Base-by-base conservation (phyloP, 345 rosid genomes). In the Salix caprea region DNA sequence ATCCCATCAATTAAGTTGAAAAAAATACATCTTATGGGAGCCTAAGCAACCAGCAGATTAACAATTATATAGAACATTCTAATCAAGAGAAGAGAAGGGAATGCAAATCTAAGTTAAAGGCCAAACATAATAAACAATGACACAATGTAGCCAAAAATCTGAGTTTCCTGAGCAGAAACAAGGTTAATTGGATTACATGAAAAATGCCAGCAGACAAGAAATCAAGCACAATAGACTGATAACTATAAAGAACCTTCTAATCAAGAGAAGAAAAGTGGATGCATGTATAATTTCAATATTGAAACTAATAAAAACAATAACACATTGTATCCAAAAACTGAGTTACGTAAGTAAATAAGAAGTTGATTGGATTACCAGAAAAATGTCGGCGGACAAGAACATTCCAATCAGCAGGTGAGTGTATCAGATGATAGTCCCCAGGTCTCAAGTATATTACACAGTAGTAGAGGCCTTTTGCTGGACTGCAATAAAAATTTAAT, bases 351-450 rank as follows among this genome's bases (percentile, higher is more conserved):
- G 66, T 65, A 56, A n/a, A 68, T 16, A 48, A 36, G 32, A 40
- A 16, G 67, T 4, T 24, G 23, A 50, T 9, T 12, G 72, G 73
- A 52, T 76, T 77, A 96, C 99, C 99, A 80, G 99, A 81, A 87
- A 96, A 96, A 79, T 93, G 99, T 12, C 98, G 89, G 72, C 96
- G 94, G 79, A 80, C 87, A 80, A 88, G 86, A 79, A 91, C 84
- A 84, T 87, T 91, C 99, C 99, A 96, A 82, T 91, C 90, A 83
- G 75, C 91, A 5, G 99, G 98, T 71, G 99, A 91, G 87, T 96
- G 98, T 83, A 96, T 74, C 21, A 91, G 94, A 85, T 96, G 99
- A 82, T 92, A 96, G 73, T 93, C 94, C 72, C 99, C 99, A 71
- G 91, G 98, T 77, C 78, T 90, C 82, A 96, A 85, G 87, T 96